Evolutionary conservation across 139 green algal genomes (phyloP), one percentile per base, ranked within the genome.

Genomic region (Tetraselmis chui): DNA sequence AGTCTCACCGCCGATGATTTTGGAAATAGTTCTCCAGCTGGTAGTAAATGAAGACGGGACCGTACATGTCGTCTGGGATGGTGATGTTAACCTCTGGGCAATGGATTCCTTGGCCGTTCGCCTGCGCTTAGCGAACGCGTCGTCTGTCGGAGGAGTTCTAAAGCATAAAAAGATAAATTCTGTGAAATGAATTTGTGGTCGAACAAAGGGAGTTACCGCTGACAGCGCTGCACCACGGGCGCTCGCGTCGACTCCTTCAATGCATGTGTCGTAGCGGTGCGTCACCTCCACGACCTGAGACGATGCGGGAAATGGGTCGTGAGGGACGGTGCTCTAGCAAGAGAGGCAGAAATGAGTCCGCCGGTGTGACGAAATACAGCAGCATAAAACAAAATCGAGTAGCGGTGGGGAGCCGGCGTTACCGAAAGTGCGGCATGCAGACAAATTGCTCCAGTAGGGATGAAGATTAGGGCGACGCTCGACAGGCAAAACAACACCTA

Each of bases 1-100:
- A n/a, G n/a, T n/a, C n/a, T n/a, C 25, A 83, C 77, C 94, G 84
- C 1, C 95, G 87, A 87, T 99, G 95, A 83, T 99, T 99, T 85
- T 99, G 96, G 81, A 93, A 97, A 74, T 93, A 95, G 32, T 90
- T 92, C 2, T 91, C 85, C 28, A 99, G 80, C 87, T 98, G 88
- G 78, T 97, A 99, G 83, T 95, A 97, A 30, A 99, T 78, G 77
- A 94, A 99, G 75, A 95, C 86, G 78, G 89, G 89, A 32, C 83
- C 76, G 27, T 87, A 77, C 89, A 92, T 88, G 29, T 74, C 26
- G 29, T 85, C 78, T 30, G 76, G 28, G 24, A 88, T 79, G 1
- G 59, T 79, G 24, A 92, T 2, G 31, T 23, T 79, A 1, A 89
- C 45, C 1, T 58, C 45, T 67, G 45, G 45, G 45, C 45, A 67